A percentile compares a stretch with the other conserved stretches of the same genome.
phyloP scores from a whole-genome alignment of 257 asterid genomes.

The Apocynum venetum region DNA sequence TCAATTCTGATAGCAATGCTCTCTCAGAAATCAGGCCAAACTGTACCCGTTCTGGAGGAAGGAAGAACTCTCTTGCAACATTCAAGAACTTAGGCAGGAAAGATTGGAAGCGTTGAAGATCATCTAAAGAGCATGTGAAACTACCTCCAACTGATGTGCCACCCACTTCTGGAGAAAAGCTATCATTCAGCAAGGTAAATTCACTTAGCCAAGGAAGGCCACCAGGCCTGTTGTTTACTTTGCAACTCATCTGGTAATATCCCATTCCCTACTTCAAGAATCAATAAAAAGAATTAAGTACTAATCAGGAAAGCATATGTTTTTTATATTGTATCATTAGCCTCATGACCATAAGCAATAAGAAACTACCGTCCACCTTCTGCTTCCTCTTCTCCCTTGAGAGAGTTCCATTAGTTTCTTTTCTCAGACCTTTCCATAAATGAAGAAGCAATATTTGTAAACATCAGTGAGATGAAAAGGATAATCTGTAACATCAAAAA shows the following conservation, averaged over 20 bases:
- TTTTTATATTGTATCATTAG: slow-evolving; percentile 20
- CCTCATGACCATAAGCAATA: slow-evolving; percentile 29
- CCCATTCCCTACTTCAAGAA: slow-evolving; percentile 40
- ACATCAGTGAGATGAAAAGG: slow-evolving; percentile 20
- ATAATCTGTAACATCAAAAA: slow-evolving; percentile 8
- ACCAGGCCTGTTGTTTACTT: slow-evolving; percentile 35
- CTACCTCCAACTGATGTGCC: slow-evolving; percentile 37
- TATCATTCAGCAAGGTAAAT: slow-evolving; percentile 43
- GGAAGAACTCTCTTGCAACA: slow-evolving; percentile 60
- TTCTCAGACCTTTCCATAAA: slow-evolving; percentile 36
- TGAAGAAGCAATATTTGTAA: slow-evolving; percentile 21
- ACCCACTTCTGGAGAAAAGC: slow-evolving; percentile 37
- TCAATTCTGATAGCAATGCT: slow-evolving; percentile 58
- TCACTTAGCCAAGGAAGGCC: slow-evolving; percentile 44
- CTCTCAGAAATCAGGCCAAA: slow-evolving; percentile 66
- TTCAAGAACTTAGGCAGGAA: slow-evolving; percentile 58
- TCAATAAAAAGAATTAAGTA: slow-evolving; percentile 13
- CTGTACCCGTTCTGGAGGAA: slow-evolving; percentile 73
- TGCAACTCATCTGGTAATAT: slow-evolving; percentile 48
- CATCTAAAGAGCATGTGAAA: slow-evolving; percentile 50
- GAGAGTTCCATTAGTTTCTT: slow-evolving; percentile 53
- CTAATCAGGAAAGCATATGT: slow-evolving; percentile 22
- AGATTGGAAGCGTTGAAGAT: slow-evolving; percentile 50
- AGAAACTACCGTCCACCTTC: slow-evolving; percentile 79
- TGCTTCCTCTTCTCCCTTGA: slow-evolving; percentile 41